Base-by-base conservation (phyloP, 2,329 filamentous ascomycete species). In the Esteya vermicola region DNA sequence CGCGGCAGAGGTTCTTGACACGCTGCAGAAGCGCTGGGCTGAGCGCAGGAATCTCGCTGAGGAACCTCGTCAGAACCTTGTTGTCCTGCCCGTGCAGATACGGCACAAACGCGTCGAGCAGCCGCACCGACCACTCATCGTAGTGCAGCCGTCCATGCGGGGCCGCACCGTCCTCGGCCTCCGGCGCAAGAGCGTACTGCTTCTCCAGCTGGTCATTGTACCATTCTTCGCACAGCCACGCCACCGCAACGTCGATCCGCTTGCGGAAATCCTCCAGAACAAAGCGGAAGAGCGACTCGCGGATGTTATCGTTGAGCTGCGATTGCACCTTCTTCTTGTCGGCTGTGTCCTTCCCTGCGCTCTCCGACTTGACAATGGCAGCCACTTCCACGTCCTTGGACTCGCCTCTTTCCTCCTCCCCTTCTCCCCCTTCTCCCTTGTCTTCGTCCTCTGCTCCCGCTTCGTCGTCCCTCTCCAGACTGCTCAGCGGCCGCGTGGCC, bases 191-290 rank as follows among this genome's bases (percentile, higher is more conserved):
- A 8, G 8, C 53, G 40, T 57, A 64, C 42, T 47, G 56, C 36
- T 53, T 62, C 45, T 56, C 61, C 47, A 63, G 60, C 57, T 59
- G 77, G 56, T 96, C 89, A 51, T 88, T 93, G 59, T 94, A 96
- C 89, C 91, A 98, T 60, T 98, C 91, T 57, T 98, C 91, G 51
- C 81, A 93, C 14, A 98, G 69, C 91, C 91, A 98, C 8, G 81
- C 79, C 38, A 96, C 85, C 1, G 86, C 89, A 19, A 91, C 74
- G 49, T 93, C 88, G 46, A 96, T 88, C 33, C 91, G 79, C 46
- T 73, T 78, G 40, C 89, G 78, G 61, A 94, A 98, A 55, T 96
- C 89, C 47, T 93, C 85, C 46, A 96, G 73, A 36, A 96, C 73
- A 56, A 93, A 95, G 40, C 75, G 70, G 58, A 86, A 91, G 2